These are phyloP conservation scores for Lactifluus subvellereus DNA, from an alignment of 768 basidiomycete genomes.

Conservation along the genomic window DNA sequence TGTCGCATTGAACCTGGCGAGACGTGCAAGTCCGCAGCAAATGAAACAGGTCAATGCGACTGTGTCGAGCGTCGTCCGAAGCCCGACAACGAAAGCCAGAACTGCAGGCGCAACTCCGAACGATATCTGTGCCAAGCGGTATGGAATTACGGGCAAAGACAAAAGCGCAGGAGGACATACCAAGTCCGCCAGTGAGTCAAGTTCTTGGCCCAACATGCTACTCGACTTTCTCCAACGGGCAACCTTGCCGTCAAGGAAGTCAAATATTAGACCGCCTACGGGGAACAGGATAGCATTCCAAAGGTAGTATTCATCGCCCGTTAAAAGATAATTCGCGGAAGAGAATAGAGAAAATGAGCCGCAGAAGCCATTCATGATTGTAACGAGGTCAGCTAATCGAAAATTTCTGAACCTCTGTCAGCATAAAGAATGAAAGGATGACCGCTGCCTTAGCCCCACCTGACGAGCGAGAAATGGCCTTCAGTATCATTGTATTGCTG, in stretches of 20 bases:
- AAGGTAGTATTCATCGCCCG: conserved; percentile 71
- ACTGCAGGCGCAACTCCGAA: conserved; percentile 98
- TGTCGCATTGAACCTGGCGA: conserved; percentile 98
- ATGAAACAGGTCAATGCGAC: conserved; percentile 84
- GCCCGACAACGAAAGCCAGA: conserved; percentile 83
- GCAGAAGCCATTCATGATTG: conserved; percentile 98
- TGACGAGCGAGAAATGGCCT: conserved; percentile 96
- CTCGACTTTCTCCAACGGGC: conserved; percentile 95
- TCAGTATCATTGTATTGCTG: conserved; percentile 84
- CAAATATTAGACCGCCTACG: conserved; percentile 92
- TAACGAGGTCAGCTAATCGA: conserved; percentile 94
- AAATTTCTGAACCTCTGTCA: conserved; percentile 66
- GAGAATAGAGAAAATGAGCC: conserved; percentile 94
- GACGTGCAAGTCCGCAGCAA: conserved; percentile 92
- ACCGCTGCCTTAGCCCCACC: conserved; percentile 42
- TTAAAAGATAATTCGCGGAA: conserved; percentile 81
- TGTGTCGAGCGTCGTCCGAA: conserved; percentile 88
- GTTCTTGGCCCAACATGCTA: conserved; percentile 94
- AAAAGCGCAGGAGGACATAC: conserved; percentile 40
- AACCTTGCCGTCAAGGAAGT: conserved; percentile 96
- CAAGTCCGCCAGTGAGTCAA: conserved; percentile 95
- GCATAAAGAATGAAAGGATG: neutral
- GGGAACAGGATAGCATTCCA: conserved; percentile 87
- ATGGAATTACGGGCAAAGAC: conserved; percentile 6
- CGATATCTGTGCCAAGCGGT: conserved; percentile 59